A percentile compares a stretch with the other conserved stretches of the same genome.
phyloP scores from a whole-genome alignment of 208 protist species.

The Crithidia bombi region DNA sequence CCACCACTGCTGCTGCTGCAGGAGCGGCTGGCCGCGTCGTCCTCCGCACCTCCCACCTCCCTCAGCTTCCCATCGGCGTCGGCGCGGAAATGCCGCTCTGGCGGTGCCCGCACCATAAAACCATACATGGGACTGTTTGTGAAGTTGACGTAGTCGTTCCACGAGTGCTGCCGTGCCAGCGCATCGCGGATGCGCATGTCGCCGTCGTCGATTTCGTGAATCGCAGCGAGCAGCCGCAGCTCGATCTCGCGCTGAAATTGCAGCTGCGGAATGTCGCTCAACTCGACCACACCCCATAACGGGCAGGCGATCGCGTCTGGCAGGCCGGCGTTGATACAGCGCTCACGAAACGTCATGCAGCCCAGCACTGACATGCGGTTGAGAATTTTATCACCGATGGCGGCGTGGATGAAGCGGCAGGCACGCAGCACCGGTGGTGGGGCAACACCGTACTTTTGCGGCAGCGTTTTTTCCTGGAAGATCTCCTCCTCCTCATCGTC shows the following conservation, averaged over 20 bases:
- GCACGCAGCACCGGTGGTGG: slow-evolving; percentile 47
- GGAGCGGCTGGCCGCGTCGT: neutral
- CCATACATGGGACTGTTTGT: slow-evolving; percentile 31
- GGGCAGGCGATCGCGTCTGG: slow-evolving; percentile 45
- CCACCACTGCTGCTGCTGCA: neutral
- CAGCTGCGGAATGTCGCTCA: slow-evolving; percentile 47
- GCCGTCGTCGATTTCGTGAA: slow-evolving; percentile 36
- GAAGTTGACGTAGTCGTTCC: slow-evolving; percentile 41
- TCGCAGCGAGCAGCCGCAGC: slow-evolving; percentile 36
- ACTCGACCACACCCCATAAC: slow-evolving; percentile 34
- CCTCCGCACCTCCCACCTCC: slow-evolving; percentile 8
- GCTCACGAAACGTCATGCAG: slow-evolving; percentile 35
- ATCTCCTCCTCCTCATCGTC: slow-evolving; percentile 13
- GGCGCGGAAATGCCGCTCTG: slow-evolving; percentile 20
- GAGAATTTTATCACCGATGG: slow-evolving; percentile 39
- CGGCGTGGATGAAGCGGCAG: slow-evolving; percentile 45
- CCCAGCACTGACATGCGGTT: slow-evolving; percentile 38
- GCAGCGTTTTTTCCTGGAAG: slow-evolving; percentile 22
- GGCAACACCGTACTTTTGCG: slow-evolving; percentile 18
- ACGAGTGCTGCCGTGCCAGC: slow-evolving; percentile 24
- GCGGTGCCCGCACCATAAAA: slow-evolving; percentile 21
- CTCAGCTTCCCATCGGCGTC: slow-evolving; percentile 9
- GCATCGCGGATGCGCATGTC: slow-evolving; percentile 35
- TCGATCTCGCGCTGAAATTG: slow-evolving; percentile 44
- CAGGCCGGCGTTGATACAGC: slow-evolving; percentile 38